These are phyloP conservation scores for Plicaturopsis crispa DNA, from an alignment of 768 basidiomycete genomes.

Conservation along the genomic window DNA sequence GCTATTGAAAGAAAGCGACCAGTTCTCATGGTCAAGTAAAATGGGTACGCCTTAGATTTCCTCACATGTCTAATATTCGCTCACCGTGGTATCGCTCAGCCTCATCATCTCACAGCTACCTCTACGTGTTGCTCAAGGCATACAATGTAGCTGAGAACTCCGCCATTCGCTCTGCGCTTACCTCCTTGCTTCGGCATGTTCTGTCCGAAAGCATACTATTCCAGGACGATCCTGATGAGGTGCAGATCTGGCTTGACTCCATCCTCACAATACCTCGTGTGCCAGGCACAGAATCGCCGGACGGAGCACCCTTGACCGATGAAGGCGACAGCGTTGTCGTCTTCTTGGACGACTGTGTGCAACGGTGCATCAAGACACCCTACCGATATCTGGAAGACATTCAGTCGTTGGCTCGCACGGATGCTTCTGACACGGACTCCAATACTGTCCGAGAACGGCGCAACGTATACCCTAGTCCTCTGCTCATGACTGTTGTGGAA, in stretches of 20 bases:
- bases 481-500: constrained; percentile 76
- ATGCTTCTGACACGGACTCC: constrained; percentile 3
- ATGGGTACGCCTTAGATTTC: constrained; percentile 39
- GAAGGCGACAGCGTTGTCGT: constrained; percentile 49
- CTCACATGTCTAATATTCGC: not conserved
- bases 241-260: constrained; percentile 64
- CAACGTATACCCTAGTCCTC: constrained; percentile 52
- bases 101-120: constrained; percentile 50
- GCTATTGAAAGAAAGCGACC: constrained; percentile 66
- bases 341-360: constrained; percentile 84
- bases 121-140: constrained; percentile 65
- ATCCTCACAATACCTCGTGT: constrained; percentile 41
- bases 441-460: constrained; percentile 9
- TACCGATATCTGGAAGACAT: constrained; percentile 81
- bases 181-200: constrained; percentile 50
- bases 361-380: constrained; percentile 74
- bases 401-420: constrained; percentile 22
- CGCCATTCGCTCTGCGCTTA: constrained; percentile 42
- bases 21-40: constrained; percentile 75
- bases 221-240: constrained; percentile 66
- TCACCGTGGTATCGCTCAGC: constrained; percentile 16
- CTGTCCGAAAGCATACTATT: constrained; percentile 73
- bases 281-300: constrained; percentile 34
- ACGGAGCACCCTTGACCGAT: constrained; percentile 43
- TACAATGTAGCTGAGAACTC: constrained; percentile 42